Evolutionary conservation across 139 green algal species (phyloP).

Genomic region (Trebouxia sp.): DNA sequence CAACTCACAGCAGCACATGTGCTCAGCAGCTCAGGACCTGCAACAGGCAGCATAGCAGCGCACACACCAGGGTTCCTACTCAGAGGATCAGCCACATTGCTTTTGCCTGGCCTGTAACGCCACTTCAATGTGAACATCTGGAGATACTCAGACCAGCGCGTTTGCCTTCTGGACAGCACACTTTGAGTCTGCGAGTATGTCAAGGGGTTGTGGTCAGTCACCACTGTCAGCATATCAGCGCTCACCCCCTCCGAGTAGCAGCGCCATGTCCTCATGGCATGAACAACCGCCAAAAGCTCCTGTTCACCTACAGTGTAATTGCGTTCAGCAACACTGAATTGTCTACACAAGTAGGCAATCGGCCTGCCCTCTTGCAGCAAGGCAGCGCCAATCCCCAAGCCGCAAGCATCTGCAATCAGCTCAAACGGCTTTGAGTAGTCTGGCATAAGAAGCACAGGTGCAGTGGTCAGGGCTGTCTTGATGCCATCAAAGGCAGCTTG

Average conservation of each 20-base stretch:
- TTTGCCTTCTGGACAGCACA: constrained; percentile 33
- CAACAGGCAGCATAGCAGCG: background rate
- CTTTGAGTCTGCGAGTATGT: background rate
- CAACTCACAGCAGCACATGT: background rate
- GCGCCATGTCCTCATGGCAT: background rate
- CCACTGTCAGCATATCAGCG: constrained; percentile 1
- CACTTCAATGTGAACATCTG: constrained; percentile 30
- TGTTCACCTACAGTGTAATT: constrained; percentile 1
- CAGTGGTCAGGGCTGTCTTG: constrained; percentile 32
- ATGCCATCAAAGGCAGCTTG: constrained; percentile 34
- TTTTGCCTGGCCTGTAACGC: constrained; percentile 34
- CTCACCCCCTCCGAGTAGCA: background rate
- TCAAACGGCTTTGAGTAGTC: constrained; percentile 35
- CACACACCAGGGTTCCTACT: background rate
- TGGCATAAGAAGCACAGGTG: constrained; percentile 28
- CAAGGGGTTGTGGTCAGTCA: constrained; percentile 12
- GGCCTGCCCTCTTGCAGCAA: constrained; percentile 43
- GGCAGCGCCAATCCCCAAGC: constrained; percentile 39
- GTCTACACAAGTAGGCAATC: background rate
- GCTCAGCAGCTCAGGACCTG: background rate
- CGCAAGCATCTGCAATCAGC: constrained; percentile 41
- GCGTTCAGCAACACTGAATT: background rate
- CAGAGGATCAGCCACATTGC: constrained; percentile 46
- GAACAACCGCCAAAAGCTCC: background rate
- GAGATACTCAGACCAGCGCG: constrained; percentile 40